Evolutionary conservation across 2,329 filamentous ascomycete genomes (phyloP).

Genomic region (Aspergillus glaucus): DNA sequence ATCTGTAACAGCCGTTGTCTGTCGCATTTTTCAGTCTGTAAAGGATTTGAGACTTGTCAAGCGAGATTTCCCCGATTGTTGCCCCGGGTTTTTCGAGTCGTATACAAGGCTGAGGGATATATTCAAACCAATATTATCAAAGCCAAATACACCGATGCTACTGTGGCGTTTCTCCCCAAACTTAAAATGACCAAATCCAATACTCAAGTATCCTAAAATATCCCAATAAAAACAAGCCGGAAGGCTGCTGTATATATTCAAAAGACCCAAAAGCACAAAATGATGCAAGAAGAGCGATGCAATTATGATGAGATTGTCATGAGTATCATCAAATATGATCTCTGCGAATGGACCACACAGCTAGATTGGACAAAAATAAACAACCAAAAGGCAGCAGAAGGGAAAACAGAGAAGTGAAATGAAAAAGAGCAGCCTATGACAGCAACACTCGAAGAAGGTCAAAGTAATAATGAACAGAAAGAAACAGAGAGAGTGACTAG

Average conservation of each 20-base stretch:
- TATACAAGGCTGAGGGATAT: too few relatives aligned
- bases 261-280: neutral
- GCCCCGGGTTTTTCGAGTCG: too few relatives aligned
- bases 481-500: neutral
- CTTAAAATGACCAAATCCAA: too few relatives aligned
- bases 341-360: neutral
- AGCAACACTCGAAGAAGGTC: conserved; percentile 3
- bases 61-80: too few relatives aligned
- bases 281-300: neutral
- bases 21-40: too few relatives aligned
- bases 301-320: conserved; percentile 6
- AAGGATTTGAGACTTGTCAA: too few relatives aligned
- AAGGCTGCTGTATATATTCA: neutral
- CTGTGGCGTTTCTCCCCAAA: too few relatives aligned
- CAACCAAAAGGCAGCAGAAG: neutral
- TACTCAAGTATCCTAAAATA: too few relatives aligned
- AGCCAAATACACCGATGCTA: too few relatives aligned
- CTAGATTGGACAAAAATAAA: conserved; percentile 4
- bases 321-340: conserved; percentile 5
- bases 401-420: conserved; percentile 3
- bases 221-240: too few relatives aligned
- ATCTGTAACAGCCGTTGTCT: too few relatives aligned
- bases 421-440: conserved; percentile 2
- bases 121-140: too few relatives aligned
- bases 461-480: neutral